Percentiles rank a stretch among this genome's conserved stretches.
Conservation (phyloP, 176 grass and related monocot species). For the Oryza officinalis region DNA sequence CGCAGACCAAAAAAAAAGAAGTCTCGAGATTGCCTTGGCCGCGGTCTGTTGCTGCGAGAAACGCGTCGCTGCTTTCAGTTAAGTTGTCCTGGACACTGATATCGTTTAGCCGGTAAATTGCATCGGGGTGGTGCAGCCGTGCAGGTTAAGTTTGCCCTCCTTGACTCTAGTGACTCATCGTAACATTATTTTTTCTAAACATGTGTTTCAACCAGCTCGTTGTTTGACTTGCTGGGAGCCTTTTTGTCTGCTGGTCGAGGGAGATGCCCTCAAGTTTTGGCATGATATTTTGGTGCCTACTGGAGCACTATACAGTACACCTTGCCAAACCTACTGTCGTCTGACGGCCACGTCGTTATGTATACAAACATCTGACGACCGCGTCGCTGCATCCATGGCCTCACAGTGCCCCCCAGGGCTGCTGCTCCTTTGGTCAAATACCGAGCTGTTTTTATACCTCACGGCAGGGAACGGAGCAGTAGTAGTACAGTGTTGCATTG, state of each 20-base stretch:
- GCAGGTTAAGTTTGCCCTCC: slow-evolving; percentile 6
- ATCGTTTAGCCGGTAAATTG: neutral
- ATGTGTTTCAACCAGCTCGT: neutral
- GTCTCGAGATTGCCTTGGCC: neutral
- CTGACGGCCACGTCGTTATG: neutral
- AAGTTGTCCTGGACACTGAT: too few relatives aligned
- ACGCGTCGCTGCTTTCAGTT: neutral
- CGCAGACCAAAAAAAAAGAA: neutral
- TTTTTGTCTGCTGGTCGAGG: neutral
- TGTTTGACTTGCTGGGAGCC: neutral
- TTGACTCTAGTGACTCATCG: slow-evolving; percentile 11
- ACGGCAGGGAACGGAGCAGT: neutral
- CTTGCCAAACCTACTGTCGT: neutral
- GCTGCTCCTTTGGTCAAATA: neutral
- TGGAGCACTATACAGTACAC: too few relatives aligned
- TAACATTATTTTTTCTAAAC: too few relatives aligned
- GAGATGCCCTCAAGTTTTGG: slow-evolving; percentile 17
- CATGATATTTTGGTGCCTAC: neutral
- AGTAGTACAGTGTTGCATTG: neutral
- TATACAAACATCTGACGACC: too few relatives aligned
- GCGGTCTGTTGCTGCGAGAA: slow-evolving; percentile 17
- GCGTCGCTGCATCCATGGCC: too few relatives aligned
- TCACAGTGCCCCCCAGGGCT: too few relatives aligned
- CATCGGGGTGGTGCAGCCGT: neutral
- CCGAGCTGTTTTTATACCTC: neutral